Evolutionary conservation across 768 basidiomycete genomes (phyloP), one percentile per base, ranked within the genome.

Genomic region (Auricularia sp.): DNA sequence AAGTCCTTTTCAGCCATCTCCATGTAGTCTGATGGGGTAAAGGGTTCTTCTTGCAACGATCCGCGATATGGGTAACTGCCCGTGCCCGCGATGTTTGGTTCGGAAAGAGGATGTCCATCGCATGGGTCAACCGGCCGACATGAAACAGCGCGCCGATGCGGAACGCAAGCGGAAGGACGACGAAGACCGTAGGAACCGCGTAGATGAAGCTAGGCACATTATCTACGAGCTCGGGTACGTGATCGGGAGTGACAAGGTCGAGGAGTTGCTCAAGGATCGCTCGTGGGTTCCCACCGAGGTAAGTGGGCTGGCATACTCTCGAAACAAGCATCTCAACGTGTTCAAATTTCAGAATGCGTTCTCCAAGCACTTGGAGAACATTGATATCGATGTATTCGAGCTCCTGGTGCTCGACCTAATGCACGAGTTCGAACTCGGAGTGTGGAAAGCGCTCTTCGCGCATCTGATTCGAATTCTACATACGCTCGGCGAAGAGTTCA

Each of bases 41-140:
- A 78, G 77, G 66, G 67, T 78, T 8, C 70, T 80, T 0, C 59
- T 80, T 1, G 73, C 78, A 0, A 71, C 71, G 7, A 77, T 82
- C 2, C 71, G 75, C 4, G 74, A 78, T 62, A 73, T 76, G 14
- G 81, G 78, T 0, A 10, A 67, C 0, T 80, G 74, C 59, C 78
- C 76, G 14, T 81, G 80, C 65, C 78, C 78, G 0, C 68, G 73
- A 0, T 81, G 80, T 63, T 64, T 74, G 0, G 66, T 77, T 33
- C 56, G 54, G 7, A 77, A 76, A 62, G 63, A 67, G 0, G 45
- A 72, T 0, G 66, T 81, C 5, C 65, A 72, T 39, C 61, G 62
- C 0, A 58, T 81, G 18, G 79, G 79, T 8, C 70, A 54, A 13
- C 16, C 61, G 6, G 18, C 14, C 1, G 72, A 75, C 65, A 59